These are phyloP conservation scores for Basidiobolus heterosporus DNA, from an alignment of 371 early-diverging fungal genomes.

Conservation along the genomic window DNA sequence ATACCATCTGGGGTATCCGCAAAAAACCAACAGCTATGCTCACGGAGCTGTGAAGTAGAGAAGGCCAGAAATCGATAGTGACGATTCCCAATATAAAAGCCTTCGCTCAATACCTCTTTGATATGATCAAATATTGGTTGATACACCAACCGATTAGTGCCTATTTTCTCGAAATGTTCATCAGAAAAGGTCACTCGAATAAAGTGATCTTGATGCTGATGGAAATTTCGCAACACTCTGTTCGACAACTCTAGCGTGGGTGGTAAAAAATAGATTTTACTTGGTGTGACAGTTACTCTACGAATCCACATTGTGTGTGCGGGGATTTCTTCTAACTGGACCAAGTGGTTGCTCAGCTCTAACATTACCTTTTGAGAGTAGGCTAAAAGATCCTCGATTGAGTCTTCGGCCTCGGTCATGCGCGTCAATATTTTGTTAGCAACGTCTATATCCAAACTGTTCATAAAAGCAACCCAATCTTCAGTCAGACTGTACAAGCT, in stretches of 20 bases:
- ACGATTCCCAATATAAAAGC: constrained; percentile 31
- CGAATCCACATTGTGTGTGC: constrained; percentile 26
- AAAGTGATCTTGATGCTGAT: constrained; percentile 29
- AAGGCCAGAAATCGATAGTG: constrained; percentile 52
- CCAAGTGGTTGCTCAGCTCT: too few species aligned
- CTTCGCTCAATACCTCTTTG: constrained; percentile 25
- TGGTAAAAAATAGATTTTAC: constrained; percentile 27
- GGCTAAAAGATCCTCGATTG: too few species aligned
- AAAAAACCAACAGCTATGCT: constrained; percentile 63
- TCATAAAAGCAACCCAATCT: too few species aligned
- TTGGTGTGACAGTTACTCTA: constrained; percentile 39
- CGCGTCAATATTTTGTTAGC: too few species aligned
- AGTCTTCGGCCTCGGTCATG: too few species aligned
- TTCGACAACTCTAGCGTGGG: constrained; percentile 37
- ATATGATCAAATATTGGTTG: constrained; percentile 18
- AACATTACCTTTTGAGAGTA: too few species aligned
- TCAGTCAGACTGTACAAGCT: too few species aligned
- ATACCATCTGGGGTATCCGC: constrained; percentile 4
- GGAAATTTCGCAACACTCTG: constrained; percentile 36
- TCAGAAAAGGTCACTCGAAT: constrained; percentile 46
- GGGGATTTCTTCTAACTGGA: neutral
- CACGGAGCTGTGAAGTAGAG: constrained; percentile 47
- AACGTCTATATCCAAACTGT: too few species aligned
- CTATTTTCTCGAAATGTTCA: constrained; percentile 25
- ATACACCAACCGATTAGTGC: constrained; percentile 8